Conservation (phyloP, 306 rosid genomes). For the Medicago lupulina region DNA sequence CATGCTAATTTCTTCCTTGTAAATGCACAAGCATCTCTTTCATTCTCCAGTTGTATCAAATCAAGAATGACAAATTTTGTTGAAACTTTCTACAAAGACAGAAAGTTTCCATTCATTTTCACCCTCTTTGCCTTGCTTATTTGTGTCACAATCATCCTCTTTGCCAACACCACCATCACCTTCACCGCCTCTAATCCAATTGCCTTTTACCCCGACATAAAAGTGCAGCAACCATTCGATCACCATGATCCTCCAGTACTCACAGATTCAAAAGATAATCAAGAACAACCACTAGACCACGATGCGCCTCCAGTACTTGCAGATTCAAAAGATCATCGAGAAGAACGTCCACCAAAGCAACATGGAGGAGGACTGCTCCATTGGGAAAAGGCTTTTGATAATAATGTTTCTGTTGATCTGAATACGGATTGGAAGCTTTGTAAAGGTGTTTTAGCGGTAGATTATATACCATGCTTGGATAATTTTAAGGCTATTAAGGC, state of each 20-base stretch:
- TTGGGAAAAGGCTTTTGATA: neutral
- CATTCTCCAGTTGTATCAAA: neutral
- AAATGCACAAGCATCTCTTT: neutral
- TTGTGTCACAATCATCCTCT: conserved; percentile 57
- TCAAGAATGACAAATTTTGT: conserved; percentile 58
- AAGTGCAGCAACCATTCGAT: conserved; percentile 21
- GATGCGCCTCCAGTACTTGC: neutral
- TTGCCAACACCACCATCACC: conserved; percentile 42
- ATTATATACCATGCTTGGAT: conserved; percentile 90
- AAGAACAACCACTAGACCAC: neutral
- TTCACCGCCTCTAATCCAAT: conserved; percentile 39
- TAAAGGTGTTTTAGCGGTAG: conserved; percentile 50
- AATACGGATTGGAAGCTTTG: conserved; percentile 67
- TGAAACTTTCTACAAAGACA: conserved; percentile 50
- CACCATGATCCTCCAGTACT: conserved; percentile 12
- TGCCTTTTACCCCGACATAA: conserved; percentile 50
- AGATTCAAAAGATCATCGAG: neutral
- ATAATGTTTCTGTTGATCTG: conserved; percentile 18
- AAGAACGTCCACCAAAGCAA: neutral
- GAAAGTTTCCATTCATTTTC: conserved; percentile 66
- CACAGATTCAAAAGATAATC: neutral
- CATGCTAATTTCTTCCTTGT: neutral
- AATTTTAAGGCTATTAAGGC: conserved; percentile 76
- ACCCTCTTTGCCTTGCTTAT: conserved; percentile 58
- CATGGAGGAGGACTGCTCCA: conserved; percentile 25